Evolutionary conservation across 2,329 filamentous ascomycete species (phyloP).

Genomic region (Fusarium burgessii): DNA sequence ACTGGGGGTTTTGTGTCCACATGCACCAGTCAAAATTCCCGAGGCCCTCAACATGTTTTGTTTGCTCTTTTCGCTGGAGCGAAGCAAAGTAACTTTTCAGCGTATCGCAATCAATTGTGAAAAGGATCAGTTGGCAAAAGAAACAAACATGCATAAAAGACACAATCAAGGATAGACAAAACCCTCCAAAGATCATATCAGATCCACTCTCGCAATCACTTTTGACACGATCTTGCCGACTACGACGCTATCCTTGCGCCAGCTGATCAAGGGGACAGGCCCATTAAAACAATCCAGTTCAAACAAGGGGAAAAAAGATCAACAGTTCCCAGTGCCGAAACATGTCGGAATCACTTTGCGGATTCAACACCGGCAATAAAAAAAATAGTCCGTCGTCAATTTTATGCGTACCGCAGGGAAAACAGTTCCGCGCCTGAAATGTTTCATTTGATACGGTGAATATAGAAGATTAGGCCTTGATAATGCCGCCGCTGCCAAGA

Average conservation of each 20-base stretch:
- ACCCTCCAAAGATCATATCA: not conserved
- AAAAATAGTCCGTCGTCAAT: not conserved
- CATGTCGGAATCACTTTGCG: constrained; percentile 7
- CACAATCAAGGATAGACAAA: not conserved
- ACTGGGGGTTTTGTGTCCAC: not conserved
- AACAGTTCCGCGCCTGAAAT: not conserved
- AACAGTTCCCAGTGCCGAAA: constrained; percentile 18
- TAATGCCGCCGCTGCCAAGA: constrained; percentile 7
- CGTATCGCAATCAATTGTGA: not conserved
- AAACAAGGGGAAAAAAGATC: constrained; percentile 4
- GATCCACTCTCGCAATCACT: constrained; percentile 1
- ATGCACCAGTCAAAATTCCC: not conserved
- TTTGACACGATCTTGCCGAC: constrained; percentile 19
- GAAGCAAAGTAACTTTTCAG: not conserved
- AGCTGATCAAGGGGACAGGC: not conserved
- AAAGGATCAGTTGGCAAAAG: not conserved
- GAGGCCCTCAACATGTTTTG: not conserved
- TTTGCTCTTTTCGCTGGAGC: not conserved
- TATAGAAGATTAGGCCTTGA: not conserved
- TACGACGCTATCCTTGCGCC: constrained; percentile 13
- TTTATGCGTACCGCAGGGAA: not conserved
- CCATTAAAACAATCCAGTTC: not conserved
- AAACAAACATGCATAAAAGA: not conserved
- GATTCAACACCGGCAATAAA: not conserved
- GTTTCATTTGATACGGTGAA: not conserved